Evolutionary conservation across 257 asterid genomes (phyloP), one percentile per base, ranked within the genome.

Genomic region (Primulina tabacum): DNA sequence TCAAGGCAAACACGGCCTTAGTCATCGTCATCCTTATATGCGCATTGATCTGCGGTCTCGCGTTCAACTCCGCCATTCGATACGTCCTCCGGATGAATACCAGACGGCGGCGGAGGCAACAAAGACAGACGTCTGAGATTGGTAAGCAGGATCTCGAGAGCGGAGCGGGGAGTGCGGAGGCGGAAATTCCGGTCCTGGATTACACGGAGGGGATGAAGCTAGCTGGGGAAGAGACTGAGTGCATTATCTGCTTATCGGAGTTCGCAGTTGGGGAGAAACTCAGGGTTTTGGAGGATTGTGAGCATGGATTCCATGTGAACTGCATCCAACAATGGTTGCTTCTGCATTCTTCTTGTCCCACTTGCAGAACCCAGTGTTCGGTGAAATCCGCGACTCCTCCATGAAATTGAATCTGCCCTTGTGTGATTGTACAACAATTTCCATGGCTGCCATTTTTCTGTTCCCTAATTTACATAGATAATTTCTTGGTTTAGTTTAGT

Each of bases 181-280:
- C 30, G 33, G 82, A 78, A 28, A 35, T 79, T 21, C 65, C 78
- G 0, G 40, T 69, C 7, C 28, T 77, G 78, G 43, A 65, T 26
- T 86, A 77, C 16, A 11, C 81, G 67, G 81, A 74, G 55, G 88
- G 67, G 78, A 67, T 74, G 91, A 73, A 77, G 69, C 76, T 85
- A 74, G 69, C 69, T 16, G 84, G 83, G 11, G 86, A 50, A 33
- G 88, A 77, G 58, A 59, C 79, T 71, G 88, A 86, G 76, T 86
- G 91, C 77, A 64, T 77, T 37, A 86, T 86, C 64, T 86, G 92
- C 73, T 57, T 86, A 50, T 68, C 92, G 73, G 87, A 81, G 7
- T 86, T 86, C 71, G 72, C 56, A 21, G 58, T 53, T 3, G 89
- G 92, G 4, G 92, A 83, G 73, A 79, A 62, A 60, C 76, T 86